Base-by-base conservation (phyloP, 225 moss, liverwort and hornwort species). In the Pleurozium schreberi region DNA sequence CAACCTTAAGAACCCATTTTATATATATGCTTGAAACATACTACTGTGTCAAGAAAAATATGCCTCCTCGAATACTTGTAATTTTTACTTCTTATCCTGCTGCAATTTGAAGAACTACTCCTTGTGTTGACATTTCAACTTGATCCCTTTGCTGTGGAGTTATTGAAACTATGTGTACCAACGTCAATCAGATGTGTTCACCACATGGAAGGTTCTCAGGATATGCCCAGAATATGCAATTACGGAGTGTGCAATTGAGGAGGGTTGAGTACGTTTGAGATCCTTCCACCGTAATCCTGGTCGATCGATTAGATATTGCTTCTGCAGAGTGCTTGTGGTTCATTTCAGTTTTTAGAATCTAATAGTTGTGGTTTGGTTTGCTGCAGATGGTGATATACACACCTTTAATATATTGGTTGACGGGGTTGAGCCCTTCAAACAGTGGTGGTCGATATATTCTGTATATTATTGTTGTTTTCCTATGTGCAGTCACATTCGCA, bases 371-470 rank as follows among this genome's bases (percentile, higher is more conserved):
- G n/a, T 83, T 77, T 81, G 52, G 30, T 87, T 85, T 71, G 53
- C 20, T 96, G 95, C 95, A 97, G 95, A 95, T 95, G 87, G 47
- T 93, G 38, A 93, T 97, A 79, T 97, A 96, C 58, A 94, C 93
- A 84, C 97, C 97, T 85, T 78, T 93, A 76, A 88, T 97, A 76
- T 96, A 97, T 83, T 97, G 94, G 95, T 80, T 97, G 87, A 97
- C 95, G 21, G 97, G 97, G 50, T 89, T 97, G 87, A 96, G 93
- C 87, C 75, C 92, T 88, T 91, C 97, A 21, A 93, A 93, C 53
- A 83, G 90, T 85, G 96, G 97, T 75, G 92, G 76, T 80, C 97
- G 94, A 83, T 97, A 95, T 85, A 43, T 96, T 83, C 25, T 95
- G 66, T 97, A 97, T 84, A 53, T 93, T 66, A 83, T 93, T 50